Evolutionary conservation across 805 yeast genomes (phyloP), one percentile per base, ranked within the genome.

Genomic region (Candida ipomoeae): DNA sequence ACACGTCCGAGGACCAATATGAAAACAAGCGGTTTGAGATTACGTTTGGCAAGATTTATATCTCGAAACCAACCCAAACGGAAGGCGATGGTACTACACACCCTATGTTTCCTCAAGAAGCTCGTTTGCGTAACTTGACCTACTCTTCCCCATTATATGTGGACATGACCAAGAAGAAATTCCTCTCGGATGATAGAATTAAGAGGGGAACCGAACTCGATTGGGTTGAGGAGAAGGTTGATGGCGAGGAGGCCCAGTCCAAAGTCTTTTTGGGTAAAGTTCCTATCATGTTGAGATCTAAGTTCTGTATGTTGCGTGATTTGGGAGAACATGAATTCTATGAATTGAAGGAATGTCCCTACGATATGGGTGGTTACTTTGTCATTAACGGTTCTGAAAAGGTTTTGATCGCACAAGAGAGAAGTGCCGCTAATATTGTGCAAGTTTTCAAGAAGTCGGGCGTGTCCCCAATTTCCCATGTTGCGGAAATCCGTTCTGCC

Each of bases 31-130:
- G 97, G 58, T 95, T 90, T 63, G 97, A 92, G 70, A 94, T 94
- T 66, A 84, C 91, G n/a, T 94, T 94, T 71, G 99, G 99, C 57
- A 95, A 92, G 68, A 94, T 95, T 62, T 94, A 87, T 70, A 83
- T 94, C 59, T 90, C 98, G 23, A 87, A 91, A 63, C 99, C 99
- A 42, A 89, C 96, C 44, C 96, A 94, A 81, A 95, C 98, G 18
- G 99, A 94, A 74, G 96, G 98, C 15, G 99, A 94, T 73, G 99
- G 99, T 75, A 90, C 96, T n/a, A 92, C 98, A n/a, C 92, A 90
- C 63, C 95, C 96, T 13, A 83, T 94, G 84, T 88, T 88, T 65
- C 99, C 99, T 10, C 99, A 95, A 71, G 99, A 94, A 69, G 98
- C 99, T 6, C 82, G 99, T 62, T 78, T 94, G 57, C 84, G 99